Evolutionary conservation across 169 alveolate species (phyloP).

Genomic region (Plasmodium yoelii): DNA sequence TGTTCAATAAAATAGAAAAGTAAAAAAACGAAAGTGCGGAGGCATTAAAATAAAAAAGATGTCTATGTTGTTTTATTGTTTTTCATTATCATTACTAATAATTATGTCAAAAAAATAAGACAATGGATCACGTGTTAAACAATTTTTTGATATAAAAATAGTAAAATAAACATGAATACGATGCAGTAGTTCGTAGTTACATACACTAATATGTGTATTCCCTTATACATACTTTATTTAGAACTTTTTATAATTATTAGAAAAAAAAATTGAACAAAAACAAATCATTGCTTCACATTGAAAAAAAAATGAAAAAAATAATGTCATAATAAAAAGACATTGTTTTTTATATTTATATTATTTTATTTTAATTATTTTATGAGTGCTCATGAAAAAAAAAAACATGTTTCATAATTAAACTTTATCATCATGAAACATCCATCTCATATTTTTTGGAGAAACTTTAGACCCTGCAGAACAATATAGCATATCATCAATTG

Average conservation of each 20-base stretch:
- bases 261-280: conserved; percentile 38
- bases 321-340: neutral
- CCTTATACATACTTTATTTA: no score
- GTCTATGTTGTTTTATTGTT: no score
- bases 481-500: conserved; percentile 78
- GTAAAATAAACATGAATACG: no score
- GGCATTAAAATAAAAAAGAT: no score
- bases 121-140: no score
- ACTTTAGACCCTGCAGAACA: conserved; percentile 68
- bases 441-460: conserved; percentile 78
- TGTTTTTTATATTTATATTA: neutral
- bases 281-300: conserved; percentile 9
- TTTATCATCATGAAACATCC: conserved; percentile 82
- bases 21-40: no score
- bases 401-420: conserved; percentile 3
- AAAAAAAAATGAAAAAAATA: conserved; percentile 27
- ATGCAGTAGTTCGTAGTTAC: no score
- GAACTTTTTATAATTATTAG: neutral
- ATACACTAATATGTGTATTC: no score
- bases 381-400: neutral
- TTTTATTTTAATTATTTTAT: neutral
- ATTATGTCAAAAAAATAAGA: no score
- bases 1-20: no score
- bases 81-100: no score
- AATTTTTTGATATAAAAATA: no score